Evolutionary conservation across 2,329 filamentous ascomycete species (phyloP).

Genomic region (Orbilia javanica): DNA sequence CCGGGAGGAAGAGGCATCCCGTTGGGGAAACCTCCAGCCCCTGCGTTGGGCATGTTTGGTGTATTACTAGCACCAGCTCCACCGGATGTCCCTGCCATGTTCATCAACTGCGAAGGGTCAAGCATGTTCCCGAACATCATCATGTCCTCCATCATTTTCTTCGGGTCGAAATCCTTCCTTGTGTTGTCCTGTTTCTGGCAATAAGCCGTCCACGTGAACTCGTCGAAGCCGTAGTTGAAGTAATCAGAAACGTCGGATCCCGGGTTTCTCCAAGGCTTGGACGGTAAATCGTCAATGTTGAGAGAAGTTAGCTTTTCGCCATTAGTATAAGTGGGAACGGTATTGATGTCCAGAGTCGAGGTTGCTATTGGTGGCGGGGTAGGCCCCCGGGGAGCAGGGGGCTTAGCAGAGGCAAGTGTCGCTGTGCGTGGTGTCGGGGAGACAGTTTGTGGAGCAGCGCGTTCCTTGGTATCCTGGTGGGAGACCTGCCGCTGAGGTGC

Average conservation of each 20-base stretch:
- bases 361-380: slow-evolving; percentile 76
- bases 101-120: slow-evolving; percentile 46
- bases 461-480: slow-evolving; percentile 54
- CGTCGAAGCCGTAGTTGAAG: slow-evolving; percentile 99
- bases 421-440: slow-evolving; percentile 62
- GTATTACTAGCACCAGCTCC: slow-evolving; percentile 7
- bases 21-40: slow-evolving; percentile 31
- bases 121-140: slow-evolving; percentile 62
- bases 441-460: slow-evolving; percentile 35
- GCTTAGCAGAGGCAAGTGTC: slow-evolving; percentile 63
- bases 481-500: slow-evolving; percentile 46
- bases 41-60: slow-evolving; percentile 37
- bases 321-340: slow-evolving; percentile 79
- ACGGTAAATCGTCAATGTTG: slow-evolving; percentile 79
- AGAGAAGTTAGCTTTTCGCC: slow-evolving; percentile 86
- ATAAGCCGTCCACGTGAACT: slow-evolving; percentile 97
- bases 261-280: slow-evolving; percentile 94
- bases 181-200: slow-evolving; percentile 87
- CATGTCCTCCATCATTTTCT: slow-evolving; percentile 73
- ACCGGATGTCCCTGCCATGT: slow-evolving; percentile 32
- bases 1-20: slow-evolving; percentile 57
- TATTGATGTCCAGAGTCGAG: slow-evolving; percentile 87
- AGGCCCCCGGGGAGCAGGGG: slow-evolving; percentile 67
- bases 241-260: slow-evolving; percentile 96
- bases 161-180: slow-evolving; percentile 80